Evolutionary conservation across 768 basidiomycete species (phyloP).

Genomic region (Tylopilus felleus): DNA sequence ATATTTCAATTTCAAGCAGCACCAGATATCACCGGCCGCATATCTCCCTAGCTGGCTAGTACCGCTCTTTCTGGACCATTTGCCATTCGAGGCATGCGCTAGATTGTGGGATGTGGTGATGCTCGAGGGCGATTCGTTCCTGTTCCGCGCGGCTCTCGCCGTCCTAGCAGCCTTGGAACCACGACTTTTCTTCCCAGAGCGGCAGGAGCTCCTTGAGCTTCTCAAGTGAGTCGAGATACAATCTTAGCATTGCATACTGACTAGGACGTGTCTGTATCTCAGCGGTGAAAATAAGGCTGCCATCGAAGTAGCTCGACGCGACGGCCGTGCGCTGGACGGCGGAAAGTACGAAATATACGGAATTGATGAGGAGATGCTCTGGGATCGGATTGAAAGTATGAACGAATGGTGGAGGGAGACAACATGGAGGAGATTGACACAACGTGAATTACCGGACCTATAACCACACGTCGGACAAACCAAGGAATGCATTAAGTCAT

Average conservation of each 20-base stretch:
- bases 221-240: conserved; percentile 49
- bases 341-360: conserved; percentile 87
- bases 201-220: conserved; percentile 72
- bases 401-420: conserved; percentile 93
- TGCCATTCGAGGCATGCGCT: conserved; percentile 90
- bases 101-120: conserved; percentile 86
- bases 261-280: not conserved
- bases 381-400: conserved; percentile 79
- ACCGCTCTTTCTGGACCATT: conserved; percentile 76
- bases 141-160: conserved; percentile 81
- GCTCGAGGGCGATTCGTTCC: conserved; percentile 86
- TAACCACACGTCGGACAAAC: conserved; percentile 8
- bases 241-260: conserved; percentile 13
- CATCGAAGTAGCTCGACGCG: conserved; percentile 75
- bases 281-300: conserved; percentile 85
- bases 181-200: conserved; percentile 85
- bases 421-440: conserved; percentile 80
- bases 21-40: conserved; percentile 81
- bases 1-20: conserved; percentile 93
- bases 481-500: conserved; percentile 9
- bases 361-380: conserved; percentile 78
- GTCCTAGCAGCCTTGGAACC: conserved; percentile 81
- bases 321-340: conserved; percentile 56
- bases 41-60: conserved; percentile 83
- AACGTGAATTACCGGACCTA: conserved; percentile 81